phyloP scores from a whole-genome alignment of 176 grass and related monocot species.

The Miscanthus lutarioriparius region DNA sequence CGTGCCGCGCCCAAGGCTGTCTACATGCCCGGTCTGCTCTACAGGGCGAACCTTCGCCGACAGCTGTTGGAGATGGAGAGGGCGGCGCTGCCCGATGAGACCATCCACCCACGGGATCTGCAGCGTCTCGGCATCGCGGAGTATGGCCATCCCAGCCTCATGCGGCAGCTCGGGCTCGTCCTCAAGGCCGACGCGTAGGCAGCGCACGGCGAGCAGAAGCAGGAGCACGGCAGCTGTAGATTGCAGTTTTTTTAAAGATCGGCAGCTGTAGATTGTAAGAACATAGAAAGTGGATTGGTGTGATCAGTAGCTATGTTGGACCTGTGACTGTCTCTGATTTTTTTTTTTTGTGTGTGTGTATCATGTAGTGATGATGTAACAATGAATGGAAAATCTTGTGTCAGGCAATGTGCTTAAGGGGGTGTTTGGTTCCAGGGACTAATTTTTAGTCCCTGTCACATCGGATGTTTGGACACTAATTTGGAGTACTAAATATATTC shows the following conservation, averaged over 20 bases:
- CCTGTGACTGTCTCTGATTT: neutral
- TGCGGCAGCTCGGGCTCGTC: neutral
- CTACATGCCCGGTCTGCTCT: neutral
- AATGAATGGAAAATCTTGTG: neutral
- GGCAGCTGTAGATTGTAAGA: neutral
- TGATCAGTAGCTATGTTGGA: neutral
- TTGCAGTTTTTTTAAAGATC: neutral
- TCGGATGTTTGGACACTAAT: too few species aligned
- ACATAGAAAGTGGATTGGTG: neutral
- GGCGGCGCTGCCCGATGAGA: neutral
- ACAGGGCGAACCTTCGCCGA: neutral
- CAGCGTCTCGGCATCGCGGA: neutral
- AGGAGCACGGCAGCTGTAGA: neutral
- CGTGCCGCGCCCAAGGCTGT: neutral
- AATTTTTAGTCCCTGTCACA: too few species aligned
- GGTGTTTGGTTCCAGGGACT: too few species aligned
- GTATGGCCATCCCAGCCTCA: neutral
- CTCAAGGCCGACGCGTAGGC: neutral
- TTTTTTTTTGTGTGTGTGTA: neutral
- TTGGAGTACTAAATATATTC: too few species aligned
- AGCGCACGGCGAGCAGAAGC: too few species aligned
- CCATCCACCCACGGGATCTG: neutral
- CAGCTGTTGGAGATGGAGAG: conserved; percentile 1
- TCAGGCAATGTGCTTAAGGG: neutral
- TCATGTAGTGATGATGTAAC: neutral